phyloP scores from a whole-genome alignment of 2,329 filamentous ascomycete species.

The Cladosporium sp. region DNA sequence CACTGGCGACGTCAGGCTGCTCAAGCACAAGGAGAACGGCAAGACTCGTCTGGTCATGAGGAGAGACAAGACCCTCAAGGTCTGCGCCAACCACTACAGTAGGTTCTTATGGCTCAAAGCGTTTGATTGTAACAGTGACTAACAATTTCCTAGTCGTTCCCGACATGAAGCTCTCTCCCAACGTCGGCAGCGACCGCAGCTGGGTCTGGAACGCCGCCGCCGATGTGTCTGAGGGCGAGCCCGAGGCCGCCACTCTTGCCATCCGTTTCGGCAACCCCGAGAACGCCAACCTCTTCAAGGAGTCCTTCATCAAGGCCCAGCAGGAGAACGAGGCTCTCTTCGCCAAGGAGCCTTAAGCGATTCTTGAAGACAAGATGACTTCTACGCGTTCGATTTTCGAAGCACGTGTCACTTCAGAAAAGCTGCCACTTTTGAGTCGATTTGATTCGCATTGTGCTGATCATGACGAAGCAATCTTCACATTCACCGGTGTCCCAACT shows the following conservation, averaged over 20 bases:
- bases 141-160: constrained; percentile 66
- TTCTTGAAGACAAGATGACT: not conserved
- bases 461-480: not conserved
- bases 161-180: constrained; percentile 98
- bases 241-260: constrained; percentile 90
- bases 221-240: constrained; percentile 96
- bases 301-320: constrained; percentile 94
- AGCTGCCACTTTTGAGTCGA: not conserved
- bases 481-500: not conserved
- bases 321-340: constrained; percentile 92
- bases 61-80: constrained; percentile 99
- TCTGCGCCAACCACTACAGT: constrained; percentile 99
- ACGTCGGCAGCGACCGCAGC: constrained; percentile 94
- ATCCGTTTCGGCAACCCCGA: constrained; percentile 98
- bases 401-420: not conserved
- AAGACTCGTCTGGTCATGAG: constrained; percentile 98
- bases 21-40: constrained; percentile 98
- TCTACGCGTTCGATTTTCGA: not conserved
- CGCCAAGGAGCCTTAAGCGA: constrained; percentile 31
- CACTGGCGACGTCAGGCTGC: constrained; percentile 88
- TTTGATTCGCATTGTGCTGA: not conserved
- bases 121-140: constrained; percentile 22
- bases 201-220: constrained; percentile 99
- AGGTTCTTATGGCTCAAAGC: constrained; percentile 38
- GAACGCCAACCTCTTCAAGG: constrained; percentile 97